A percentile compares a stretch with the other conserved stretches of the same genome.
Conservation (phyloP, 495 filamentous ascomycete species). For the Talaromyces nanjingensis region DNA sequence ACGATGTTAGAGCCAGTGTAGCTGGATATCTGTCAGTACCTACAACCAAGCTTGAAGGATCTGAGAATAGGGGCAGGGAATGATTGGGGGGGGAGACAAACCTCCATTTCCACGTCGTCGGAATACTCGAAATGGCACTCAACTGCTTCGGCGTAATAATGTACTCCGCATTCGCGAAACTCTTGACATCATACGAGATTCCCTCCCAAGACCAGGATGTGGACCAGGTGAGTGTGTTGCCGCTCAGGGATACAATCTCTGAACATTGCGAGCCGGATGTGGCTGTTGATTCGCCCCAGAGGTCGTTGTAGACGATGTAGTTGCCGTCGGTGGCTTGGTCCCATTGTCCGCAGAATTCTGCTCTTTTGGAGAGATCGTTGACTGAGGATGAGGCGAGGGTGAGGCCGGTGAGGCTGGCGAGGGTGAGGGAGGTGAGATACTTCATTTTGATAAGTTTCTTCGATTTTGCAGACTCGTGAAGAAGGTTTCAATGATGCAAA, state of each 20-base stretch:
- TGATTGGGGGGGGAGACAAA: constrained; percentile 27
- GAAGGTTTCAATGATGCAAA: background rate
- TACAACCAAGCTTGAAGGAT: background rate
- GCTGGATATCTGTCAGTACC: constrained; percentile 17
- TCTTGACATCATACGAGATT: constrained; percentile 47
- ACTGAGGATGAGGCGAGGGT: background rate
- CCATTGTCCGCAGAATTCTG: constrained; percentile 46
- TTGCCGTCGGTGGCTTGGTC: constrained; percentile 32
- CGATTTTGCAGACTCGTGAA: background rate
- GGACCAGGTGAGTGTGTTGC: constrained; percentile 45
- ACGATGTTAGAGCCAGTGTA: constrained; percentile 49
- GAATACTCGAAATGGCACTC: constrained; percentile 43
- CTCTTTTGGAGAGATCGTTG: constrained; percentile 15
- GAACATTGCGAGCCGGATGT: constrained; percentile 52
- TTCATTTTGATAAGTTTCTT: background rate
- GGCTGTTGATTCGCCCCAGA: constrained; percentile 41
- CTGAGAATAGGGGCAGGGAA: background rate
- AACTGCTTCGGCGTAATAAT: constrained; percentile 38
- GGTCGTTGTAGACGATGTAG: constrained; percentile 50
- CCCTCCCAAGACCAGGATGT: constrained; percentile 54
- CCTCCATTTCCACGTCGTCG: constrained; percentile 48
- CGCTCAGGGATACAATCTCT: constrained; percentile 38
- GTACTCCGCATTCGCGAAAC: constrained; percentile 48
- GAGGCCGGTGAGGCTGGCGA: background rate
- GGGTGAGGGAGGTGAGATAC: background rate